Conservation (phyloP, 2,329 filamentous ascomycete species). For the Trichoderma sp. region DNA sequence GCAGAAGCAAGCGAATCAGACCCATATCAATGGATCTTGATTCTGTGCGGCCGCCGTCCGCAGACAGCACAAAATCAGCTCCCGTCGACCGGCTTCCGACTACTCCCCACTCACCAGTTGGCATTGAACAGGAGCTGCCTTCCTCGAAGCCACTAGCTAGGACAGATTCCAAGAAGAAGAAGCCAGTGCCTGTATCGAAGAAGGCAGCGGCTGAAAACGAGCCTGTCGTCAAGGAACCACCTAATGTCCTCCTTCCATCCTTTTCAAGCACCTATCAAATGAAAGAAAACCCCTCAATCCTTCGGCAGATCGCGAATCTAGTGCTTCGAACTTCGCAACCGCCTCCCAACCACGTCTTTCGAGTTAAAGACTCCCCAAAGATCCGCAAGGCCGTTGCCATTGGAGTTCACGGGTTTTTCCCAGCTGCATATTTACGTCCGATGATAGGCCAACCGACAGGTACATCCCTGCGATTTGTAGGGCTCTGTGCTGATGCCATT, state of each 20-base stretch:
- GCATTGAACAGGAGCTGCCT: conserved; percentile 9
- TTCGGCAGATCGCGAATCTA: conserved; percentile 62
- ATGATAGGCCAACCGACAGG: conserved; percentile 94
- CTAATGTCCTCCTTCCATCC: conserved; percentile 66
- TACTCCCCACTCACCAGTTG: background rate
- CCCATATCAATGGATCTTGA: conserved; percentile 50
- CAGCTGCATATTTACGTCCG: conserved; percentile 78
- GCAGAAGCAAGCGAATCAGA: conserved; percentile 44
- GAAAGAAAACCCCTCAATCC: conserved; percentile 64
- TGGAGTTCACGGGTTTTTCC: conserved; percentile 91
- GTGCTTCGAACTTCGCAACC: conserved; percentile 54
- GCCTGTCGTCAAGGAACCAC: conserved; percentile 39
- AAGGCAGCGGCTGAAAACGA: conserved; percentile 25
- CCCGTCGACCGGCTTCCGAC: background rate
- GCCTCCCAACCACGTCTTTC: conserved; percentile 67
- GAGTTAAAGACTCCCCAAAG: conserved; percentile 64
- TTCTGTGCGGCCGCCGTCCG: conserved; percentile 31
- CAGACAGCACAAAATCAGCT: conserved; percentile 12
- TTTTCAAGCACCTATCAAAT: conserved; percentile 66
- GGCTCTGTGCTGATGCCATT: conserved; percentile 79
- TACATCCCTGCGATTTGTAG: conserved; percentile 90
- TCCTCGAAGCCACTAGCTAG: conserved; percentile 16
- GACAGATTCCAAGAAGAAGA: conserved; percentile 24
- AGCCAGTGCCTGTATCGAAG: conserved; percentile 7
- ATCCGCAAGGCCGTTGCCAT: conserved; percentile 88